Evolutionary conservation across 2,329 filamentous ascomycete species (phyloP).

Genomic region (Cladobotryum protrusum): DNA sequence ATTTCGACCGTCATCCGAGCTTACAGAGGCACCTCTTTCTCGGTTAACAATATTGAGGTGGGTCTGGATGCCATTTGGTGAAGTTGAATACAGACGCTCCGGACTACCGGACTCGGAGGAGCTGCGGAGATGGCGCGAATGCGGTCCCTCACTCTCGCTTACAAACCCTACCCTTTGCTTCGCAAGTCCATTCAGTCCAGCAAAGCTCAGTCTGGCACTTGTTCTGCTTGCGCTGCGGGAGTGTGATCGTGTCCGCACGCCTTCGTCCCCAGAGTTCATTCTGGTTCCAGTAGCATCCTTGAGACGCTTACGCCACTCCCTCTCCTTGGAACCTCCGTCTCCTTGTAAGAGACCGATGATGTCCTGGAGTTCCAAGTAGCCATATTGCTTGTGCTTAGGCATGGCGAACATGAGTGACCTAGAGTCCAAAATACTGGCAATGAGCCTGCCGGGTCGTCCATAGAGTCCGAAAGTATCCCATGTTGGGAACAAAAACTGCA

Average conservation of each 20-base stretch:
- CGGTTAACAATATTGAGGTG: conserved; percentile 35
- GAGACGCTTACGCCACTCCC: conserved; percentile 81
- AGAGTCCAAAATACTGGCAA: conserved; percentile 80
- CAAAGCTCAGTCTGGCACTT: conserved; percentile 50
- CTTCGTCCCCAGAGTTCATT: conserved; percentile 60
- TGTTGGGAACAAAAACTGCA: conserved; percentile 85
- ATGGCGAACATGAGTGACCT: conserved; percentile 97
- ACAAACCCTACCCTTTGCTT: conserved; percentile 50
- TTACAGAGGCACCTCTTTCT: conserved; percentile 43
- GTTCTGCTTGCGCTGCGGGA: conserved; percentile 53
- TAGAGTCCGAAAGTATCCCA: conserved; percentile 92
- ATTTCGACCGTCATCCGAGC: conserved; percentile 51
- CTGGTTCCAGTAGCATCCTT: conserved; percentile 81
- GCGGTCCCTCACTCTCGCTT: conserved; percentile 48
- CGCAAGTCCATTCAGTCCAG: conserved; percentile 24
- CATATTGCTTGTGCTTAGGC: conserved; percentile 80
- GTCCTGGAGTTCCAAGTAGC: conserved; percentile 85
- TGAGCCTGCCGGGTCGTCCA: conserved; percentile 76
- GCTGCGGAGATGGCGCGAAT: conserved; percentile 38
- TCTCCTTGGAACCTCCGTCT: conserved; percentile 76
- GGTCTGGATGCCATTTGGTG: conserved; percentile 29
- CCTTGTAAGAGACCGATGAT: conserved; percentile 68
- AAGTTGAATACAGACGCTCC: conserved; percentile 23
- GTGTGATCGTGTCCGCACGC: conserved; percentile 34
- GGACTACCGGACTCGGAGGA: conserved; percentile 38